Evolutionary conservation across 2,329 filamentous ascomycete species (phyloP).

Genomic region (Diatrype stigma): DNA sequence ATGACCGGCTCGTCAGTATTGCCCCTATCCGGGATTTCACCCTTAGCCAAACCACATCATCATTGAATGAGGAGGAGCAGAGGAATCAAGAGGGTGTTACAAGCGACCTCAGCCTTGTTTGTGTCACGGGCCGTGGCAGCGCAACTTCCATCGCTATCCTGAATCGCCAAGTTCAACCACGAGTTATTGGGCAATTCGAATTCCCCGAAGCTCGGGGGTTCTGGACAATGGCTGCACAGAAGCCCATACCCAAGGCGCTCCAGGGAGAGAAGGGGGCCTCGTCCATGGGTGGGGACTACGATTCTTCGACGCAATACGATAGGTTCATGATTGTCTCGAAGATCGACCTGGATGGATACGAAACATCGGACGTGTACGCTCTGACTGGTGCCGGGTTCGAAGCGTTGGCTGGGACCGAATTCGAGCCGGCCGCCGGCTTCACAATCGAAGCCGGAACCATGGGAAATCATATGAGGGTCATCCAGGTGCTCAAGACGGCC

Average conservation of each 20-base stretch:
- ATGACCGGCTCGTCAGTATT: constrained; percentile 73
- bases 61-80: constrained; percentile 41
- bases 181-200: constrained; percentile 63
- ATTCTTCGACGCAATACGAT: constrained; percentile 61
- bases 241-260: constrained; percentile 58
- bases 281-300: constrained; percentile 51
- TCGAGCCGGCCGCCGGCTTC: constrained; percentile 82
- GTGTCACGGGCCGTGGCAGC: constrained; percentile 59
- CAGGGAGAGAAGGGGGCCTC: constrained; percentile 47
- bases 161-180: constrained; percentile 72
- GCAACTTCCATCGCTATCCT: constrained; percentile 70
- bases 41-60: constrained; percentile 54
- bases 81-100: constrained; percentile 42
- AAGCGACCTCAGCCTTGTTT: constrained; percentile 56
- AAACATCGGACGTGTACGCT: constrained; percentile 74
- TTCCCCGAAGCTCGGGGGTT: constrained; percentile 70
- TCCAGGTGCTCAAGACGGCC: constrained; percentile 84
- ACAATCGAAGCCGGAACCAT: constrained; percentile 84
- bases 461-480: constrained; percentile 73
- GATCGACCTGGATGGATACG: constrained; percentile 61
- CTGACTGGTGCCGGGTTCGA: constrained; percentile 71
- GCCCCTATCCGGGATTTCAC: constrained; percentile 75
- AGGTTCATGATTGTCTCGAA: constrained; percentile 82
- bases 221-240: constrained; percentile 75
- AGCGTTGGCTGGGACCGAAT: constrained; percentile 77